These are phyloP conservation scores for Chytriomyces sp. DNA, from an alignment of 192 early-diverging fungal species.

Conservation along the genomic window DNA sequence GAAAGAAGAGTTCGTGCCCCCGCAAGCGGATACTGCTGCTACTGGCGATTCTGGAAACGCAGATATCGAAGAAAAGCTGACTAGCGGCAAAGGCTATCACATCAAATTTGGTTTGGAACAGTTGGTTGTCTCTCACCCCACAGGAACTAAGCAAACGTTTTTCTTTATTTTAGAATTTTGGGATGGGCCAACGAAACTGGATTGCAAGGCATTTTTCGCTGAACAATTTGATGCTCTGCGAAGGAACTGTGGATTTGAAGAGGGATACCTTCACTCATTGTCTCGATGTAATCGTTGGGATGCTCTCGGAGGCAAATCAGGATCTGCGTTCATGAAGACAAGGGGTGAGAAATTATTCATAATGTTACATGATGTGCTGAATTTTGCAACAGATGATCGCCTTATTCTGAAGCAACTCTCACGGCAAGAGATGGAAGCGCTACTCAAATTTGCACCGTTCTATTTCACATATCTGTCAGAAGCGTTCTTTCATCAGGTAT, in stretches of 20 bases:
- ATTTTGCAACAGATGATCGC: constrained; percentile 60
- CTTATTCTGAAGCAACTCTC: constrained; percentile 61
- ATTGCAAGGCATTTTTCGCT: constrained; percentile 54
- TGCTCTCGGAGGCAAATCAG: constrained; percentile 52
- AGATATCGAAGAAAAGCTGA: constrained; percentile 68
- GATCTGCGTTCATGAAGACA: constrained; percentile 68
- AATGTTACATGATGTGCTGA: constrained; percentile 31
- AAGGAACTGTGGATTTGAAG: constrained; percentile 47
- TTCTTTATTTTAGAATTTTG: constrained; percentile 40
- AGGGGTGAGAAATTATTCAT: constrained; percentile 53
- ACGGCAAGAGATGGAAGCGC: constrained; percentile 57
- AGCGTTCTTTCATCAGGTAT: constrained; percentile 77
- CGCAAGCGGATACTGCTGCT: constrained; percentile 20
- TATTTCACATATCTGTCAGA: constrained; percentile 66
- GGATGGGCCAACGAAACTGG: constrained; percentile 35
- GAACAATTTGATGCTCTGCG: constrained; percentile 54
- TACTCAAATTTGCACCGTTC: constrained; percentile 55
- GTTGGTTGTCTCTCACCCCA: not conserved
- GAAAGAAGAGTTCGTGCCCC: no score
- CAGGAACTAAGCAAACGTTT: not conserved
- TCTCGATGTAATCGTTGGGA: constrained; percentile 51
- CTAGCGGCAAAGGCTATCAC: constrained; percentile 72
- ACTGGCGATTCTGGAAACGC: constrained; percentile 39
- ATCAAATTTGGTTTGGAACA: constrained; percentile 70
- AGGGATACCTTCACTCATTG: constrained; percentile 44